Conservation (phyloP, 2,329 filamentous ascomycete genomes). For the Penicillium sp. region DNA sequence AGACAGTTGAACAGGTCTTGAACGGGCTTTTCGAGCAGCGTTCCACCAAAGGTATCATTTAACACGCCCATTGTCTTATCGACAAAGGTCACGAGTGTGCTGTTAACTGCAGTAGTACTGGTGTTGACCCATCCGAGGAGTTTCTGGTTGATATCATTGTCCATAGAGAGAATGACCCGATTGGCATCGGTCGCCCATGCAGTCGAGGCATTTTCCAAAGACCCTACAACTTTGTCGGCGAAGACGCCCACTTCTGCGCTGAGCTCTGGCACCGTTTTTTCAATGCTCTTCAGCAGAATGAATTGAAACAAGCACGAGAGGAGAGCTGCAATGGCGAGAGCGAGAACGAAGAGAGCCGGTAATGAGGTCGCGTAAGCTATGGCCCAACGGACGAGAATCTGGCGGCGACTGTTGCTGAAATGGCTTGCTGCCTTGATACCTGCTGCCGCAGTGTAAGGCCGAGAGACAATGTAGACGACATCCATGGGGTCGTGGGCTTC, state of each 20-base stretch:
- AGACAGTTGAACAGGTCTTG: slow-evolving; percentile 77
- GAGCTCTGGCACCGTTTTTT: slow-evolving; percentile 70
- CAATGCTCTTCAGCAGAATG: slow-evolving; percentile 65
- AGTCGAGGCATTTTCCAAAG: slow-evolving; percentile 65
- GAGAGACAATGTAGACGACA: slow-evolving; percentile 77
- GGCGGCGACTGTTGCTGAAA: slow-evolving; percentile 57
- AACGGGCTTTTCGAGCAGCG: slow-evolving; percentile 71
- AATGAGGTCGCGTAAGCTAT: slow-evolving; percentile 82
- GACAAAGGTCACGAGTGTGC: slow-evolving; percentile 77
- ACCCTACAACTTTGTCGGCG: slow-evolving; percentile 67
- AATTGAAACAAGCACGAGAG: slow-evolving; percentile 78
- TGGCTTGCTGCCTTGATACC: slow-evolving; percentile 65
- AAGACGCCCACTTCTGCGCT: slow-evolving; percentile 70
- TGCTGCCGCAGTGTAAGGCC: slow-evolving; percentile 65
- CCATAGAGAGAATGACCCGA: slow-evolving; percentile 58
- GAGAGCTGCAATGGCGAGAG: slow-evolving; percentile 73
- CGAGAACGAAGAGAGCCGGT: slow-evolving; percentile 78
- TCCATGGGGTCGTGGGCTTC: slow-evolving; percentile 75
- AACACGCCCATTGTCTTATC: slow-evolving; percentile 68
- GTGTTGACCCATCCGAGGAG: slow-evolving; percentile 83
- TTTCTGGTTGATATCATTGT: slow-evolving; percentile 71
- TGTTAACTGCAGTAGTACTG: slow-evolving; percentile 73
- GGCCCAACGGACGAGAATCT: slow-evolving; percentile 73
- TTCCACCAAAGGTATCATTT: slow-evolving; percentile 72
- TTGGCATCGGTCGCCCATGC: slow-evolving; percentile 75